Conservation (phyloP, 345 rosid species). For the Hibiscus mutabilis region DNA sequence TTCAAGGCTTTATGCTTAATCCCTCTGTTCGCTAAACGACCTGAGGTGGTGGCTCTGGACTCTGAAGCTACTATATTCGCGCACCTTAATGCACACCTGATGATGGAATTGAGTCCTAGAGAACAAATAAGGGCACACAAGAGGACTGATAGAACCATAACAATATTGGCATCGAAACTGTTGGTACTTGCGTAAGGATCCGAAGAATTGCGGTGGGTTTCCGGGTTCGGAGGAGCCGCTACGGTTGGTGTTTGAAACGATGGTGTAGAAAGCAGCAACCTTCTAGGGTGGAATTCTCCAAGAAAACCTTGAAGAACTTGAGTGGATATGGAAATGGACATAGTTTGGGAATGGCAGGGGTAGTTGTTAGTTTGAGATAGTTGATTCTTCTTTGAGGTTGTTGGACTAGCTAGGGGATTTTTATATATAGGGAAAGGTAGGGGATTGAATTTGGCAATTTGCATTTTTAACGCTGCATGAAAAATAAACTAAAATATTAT, state of each 20-base stretch:
- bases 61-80: not conserved
- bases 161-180: not conserved
- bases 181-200: not conserved
- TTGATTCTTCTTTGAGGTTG: not conserved
- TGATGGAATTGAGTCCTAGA: not conserved
- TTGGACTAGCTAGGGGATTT: not conserved
- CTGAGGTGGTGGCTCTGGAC: not conserved
- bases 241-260: not conserved
- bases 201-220: not conserved
- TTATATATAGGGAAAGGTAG: not conserved
- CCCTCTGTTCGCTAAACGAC: not conserved
- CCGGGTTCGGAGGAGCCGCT: not conserved
- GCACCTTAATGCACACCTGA: not conserved
- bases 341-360: not conserved
- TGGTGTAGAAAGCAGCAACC: not conserved
- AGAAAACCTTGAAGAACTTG: not conserved
- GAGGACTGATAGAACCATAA: not conserved
- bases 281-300: not conserved
- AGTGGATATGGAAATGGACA: not conserved
- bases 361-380: not conserved
- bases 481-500: not conserved
- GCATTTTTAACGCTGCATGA: not conserved
- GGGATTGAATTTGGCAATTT: constrained; percentile 5
- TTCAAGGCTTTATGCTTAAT: not conserved
- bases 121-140: not conserved